Base-by-base conservation (phyloP, 2,329 filamentous ascomycete species). In the Aspergillus transmontanensis region DNA sequence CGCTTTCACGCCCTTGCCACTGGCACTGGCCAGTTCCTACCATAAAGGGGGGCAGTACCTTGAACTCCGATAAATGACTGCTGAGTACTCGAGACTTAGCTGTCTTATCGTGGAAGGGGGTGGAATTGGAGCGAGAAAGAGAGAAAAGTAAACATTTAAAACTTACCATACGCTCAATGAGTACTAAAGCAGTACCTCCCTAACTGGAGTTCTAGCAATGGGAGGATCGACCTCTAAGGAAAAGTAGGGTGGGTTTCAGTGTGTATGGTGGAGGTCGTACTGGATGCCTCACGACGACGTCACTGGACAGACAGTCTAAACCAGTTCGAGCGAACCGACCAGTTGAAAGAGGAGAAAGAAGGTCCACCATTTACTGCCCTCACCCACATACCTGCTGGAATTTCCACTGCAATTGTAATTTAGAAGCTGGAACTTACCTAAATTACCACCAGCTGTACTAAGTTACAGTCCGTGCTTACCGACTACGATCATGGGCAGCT, bases 201-300 rank as follows among this genome's bases (percentile, higher is more conserved):
- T 6, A 39, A 39, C 39, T n/a, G n/a, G 16, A 10, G n/a, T 23
- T 23, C n/a, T 10, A 46, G 43, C 9, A 46, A 12, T 46, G 43
- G 23, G 48, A 51, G 16, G 48, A 51, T 51, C 48, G 48, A 34
- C 48, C 48, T 51, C 19, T 51, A 34, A 51, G 26, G 48, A 26
- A 48, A 26, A 6, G 23, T 28, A 26, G 45, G 6, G 48, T 51
- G 48, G 28, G 26, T 19, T 30, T 50, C 30, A 28, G 26, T 28
- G 46, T 51, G 48, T 32, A 30, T 34, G 48, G 48, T 32, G 48
- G 48, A 51, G 48, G 48, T 51, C 48, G 48, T 51, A 51, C 64
- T 68, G 46, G 51, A 62, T 65, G 65, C 64, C 65, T 71, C 70
- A 74, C 67, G 45, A 66, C 66, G 69, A 76, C 73, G 74, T 76